A percentile compares a stretch with the other conserved stretches of the same genome.
These are phyloP conservation scores for Fraxinus xanthoxyloides DNA, from an alignment of 305 asterid species.

Conservation along the genomic window DNA sequence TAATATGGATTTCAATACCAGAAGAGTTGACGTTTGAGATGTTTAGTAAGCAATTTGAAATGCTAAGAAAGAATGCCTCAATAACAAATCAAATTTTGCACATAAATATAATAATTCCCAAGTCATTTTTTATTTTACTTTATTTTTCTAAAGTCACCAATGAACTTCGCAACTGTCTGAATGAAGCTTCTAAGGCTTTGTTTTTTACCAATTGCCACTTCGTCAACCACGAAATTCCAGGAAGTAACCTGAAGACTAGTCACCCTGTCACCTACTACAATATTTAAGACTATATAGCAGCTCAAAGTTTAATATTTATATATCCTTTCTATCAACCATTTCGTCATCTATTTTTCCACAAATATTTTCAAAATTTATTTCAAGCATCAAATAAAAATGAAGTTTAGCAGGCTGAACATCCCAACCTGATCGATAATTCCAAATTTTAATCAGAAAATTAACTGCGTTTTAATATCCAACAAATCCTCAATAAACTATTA, in stretches of 20 bases:
- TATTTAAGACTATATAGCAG: conserved; percentile 26
- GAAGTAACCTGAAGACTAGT: conserved; percentile 11
- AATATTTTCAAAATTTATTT: conserved; percentile 5
- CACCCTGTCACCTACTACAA: conserved; percentile 15
- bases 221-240: conserved; percentile 8
- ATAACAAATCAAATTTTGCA: conserved; percentile 1
- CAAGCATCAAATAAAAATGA: conserved; percentile 15
- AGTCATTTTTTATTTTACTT: conserved; percentile 10
- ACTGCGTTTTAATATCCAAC: background rate
- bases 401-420: conserved; percentile 17
- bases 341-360: background rate
- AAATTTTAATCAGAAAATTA: conserved; percentile 6
- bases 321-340: background rate
- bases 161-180: background rate
- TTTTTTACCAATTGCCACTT: background rate
- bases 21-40: conserved; percentile 31
- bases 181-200: background rate
- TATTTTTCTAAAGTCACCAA: background rate
- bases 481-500: background rate
- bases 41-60: conserved; percentile 23
- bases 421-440: conserved; percentile 25
- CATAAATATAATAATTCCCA: conserved; percentile 2
- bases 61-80: conserved; percentile 6
- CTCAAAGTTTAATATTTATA: background rate
- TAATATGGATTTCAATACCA: conserved; percentile 14